Base-by-base conservation (phyloP, 352 stramenopile genomes). In the Globisporangium mamillatum region DNA sequence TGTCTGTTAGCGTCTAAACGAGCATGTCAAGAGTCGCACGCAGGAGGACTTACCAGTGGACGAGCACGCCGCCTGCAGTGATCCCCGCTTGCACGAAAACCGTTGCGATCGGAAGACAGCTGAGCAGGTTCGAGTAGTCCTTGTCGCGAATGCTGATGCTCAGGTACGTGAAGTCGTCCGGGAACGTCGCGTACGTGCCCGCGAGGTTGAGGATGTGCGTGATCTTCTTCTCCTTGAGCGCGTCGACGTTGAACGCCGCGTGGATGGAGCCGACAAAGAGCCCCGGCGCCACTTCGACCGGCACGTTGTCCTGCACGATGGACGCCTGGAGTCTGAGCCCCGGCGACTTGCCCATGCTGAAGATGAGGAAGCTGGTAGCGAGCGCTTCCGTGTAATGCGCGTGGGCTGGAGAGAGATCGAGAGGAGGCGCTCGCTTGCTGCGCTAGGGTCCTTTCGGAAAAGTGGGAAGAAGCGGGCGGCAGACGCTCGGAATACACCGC, bases 141-240 rank as follows among this genome's bases (percentile, higher is more conserved):
- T 97, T 97, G 74, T 98, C 92, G 27, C 92, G 82, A 29, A 98
- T 82, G 63, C 82, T 86, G n/a, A 97, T 70, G 66, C 85, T 96
- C 48, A 97, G 73, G 76, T 98, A 98, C 22, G 84, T 94, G 63
- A 97, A 97, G 24, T 88, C 74, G 10, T 91, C 77, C 0, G 92
- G 92, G 70, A 96, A 98, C 25, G 90, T 96, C n/a, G 88, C 82
- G 56, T 92, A 88, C 46, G 76, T 83, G 34, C 90, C 91, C 0
- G 91, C 88, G 14, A 95, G 84, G 67, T 97, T 97, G 36, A 97
- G 68, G 7, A 97, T 75, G 61, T 96, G 90, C 18, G 89, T 84
- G 62, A 97, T 93, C 16, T 81, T 80, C 62, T 75, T 76, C 41
- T 86, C 73, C 59, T 93, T 82, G 58, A 97, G 84, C 3, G 71